Conservation (phyloP, 306 rosid genomes). For the Vigna reflexopilosa region DNA sequence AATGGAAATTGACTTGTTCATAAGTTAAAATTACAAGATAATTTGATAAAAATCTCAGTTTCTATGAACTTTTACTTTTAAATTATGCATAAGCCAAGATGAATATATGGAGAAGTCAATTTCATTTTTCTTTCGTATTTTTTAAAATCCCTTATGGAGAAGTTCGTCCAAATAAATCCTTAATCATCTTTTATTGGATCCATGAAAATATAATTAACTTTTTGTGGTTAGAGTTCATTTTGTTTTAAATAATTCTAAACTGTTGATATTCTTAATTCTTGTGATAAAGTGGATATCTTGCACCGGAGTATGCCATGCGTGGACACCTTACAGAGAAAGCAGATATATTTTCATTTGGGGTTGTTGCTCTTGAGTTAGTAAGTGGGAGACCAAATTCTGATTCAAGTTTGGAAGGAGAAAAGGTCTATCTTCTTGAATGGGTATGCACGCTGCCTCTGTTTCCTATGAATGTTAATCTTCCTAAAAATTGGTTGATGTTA, state of each 20-base stretch:
- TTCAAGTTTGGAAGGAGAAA: slow-evolving; percentile 63
- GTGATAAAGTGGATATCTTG: slow-evolving; percentile 78
- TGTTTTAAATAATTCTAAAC: slow-evolving; percentile 27
- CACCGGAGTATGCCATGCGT: slow-evolving; percentile 91
- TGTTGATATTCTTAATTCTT: slow-evolving; percentile 6
- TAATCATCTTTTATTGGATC: too few relatives aligned
- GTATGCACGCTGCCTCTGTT: slow-evolving; percentile 47
- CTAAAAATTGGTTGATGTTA: neutral
- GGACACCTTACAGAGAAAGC: slow-evolving; percentile 91
- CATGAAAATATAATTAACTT: too few relatives aligned
- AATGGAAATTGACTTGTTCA: too few relatives aligned
- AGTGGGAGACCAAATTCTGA: slow-evolving; percentile 80
- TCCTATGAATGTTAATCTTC: neutral
- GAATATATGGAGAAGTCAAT: too few relatives aligned
- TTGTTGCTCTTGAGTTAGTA: slow-evolving; percentile 76
- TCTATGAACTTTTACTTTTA: too few relatives aligned
- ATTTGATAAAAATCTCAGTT: too few relatives aligned
- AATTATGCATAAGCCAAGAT: too few relatives aligned
- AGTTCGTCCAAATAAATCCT: too few relatives aligned
- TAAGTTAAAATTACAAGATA: too few relatives aligned
- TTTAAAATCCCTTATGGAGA: too few relatives aligned
- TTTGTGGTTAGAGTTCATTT: neutral
- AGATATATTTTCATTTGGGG: slow-evolving; percentile 86
- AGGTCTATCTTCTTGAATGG: slow-evolving; percentile 79
- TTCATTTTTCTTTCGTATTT: too few relatives aligned